Evolutionary conservation across 148 eudicot genomes (phyloP).

Genomic region (Amaranthus cruentus): DNA sequence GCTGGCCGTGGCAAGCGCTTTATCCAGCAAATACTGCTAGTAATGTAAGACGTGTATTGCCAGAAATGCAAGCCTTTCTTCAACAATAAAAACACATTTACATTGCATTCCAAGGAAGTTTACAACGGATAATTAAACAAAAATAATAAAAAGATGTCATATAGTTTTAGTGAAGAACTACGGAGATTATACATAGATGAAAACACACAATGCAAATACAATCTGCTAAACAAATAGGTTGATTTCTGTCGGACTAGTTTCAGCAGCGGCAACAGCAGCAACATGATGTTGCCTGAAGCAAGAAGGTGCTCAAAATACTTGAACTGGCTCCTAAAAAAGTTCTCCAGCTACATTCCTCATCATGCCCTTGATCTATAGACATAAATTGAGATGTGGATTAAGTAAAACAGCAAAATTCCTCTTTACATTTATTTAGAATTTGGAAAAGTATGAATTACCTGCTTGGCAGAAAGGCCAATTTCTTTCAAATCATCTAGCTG

Average conservation of each 20-base stretch:
- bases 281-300: conserved; percentile 27
- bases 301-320: not conserved
- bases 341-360: conserved; percentile 26
- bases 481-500: conserved; percentile 80
- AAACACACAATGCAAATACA: conserved; percentile 6
- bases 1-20: conserved; percentile 63
- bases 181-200: not conserved
- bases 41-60: conserved; percentile 30
- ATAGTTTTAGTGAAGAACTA: not conserved
- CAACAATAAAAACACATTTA: conserved; percentile 3
- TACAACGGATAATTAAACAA: not conserved
- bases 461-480: conserved; percentile 70
- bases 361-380: conserved; percentile 23
- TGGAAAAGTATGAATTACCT: conserved; percentile 32
- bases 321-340: conserved; percentile 9
- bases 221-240: not conserved
- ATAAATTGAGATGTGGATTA: not conserved
- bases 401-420: not conserved
- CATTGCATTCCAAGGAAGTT: not conserved
- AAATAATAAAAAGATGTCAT: not conserved
- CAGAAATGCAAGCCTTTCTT: conserved; percentile 65
- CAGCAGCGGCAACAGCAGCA: not conserved
- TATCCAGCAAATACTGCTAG: conserved; percentile 27
- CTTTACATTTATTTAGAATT: not conserved
- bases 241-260: too few relatives aligned